Evolutionary conservation across 2,329 filamentous ascomycete species (phyloP).

Genomic region (Cladosporium sp.): DNA sequence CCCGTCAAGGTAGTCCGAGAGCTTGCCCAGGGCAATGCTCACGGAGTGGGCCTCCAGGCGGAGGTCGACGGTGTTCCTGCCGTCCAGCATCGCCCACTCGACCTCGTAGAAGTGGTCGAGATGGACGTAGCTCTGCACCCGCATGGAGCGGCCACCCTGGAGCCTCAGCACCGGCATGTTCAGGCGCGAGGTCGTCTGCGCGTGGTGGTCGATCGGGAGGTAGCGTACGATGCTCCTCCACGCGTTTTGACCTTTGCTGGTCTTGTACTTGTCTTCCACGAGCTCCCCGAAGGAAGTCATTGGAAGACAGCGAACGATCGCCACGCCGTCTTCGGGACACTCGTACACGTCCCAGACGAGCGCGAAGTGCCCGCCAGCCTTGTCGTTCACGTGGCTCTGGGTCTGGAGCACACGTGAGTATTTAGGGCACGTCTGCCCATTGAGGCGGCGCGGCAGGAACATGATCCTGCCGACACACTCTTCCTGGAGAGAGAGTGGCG

Average conservation of each 20-base stretch:
- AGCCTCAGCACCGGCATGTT: slow-evolving; percentile 3
- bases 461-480: no score
- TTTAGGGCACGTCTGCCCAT: no score
- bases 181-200: not conserved
- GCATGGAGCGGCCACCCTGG: not conserved
- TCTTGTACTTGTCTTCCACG: slow-evolving; percentile 8
- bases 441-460: no score
- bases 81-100: slow-evolving; percentile 1
- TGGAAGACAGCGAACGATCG: slow-evolving; percentile 5
- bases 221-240: not conserved
- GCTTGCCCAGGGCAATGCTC: no score
- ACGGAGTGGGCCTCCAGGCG: no score
- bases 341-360: not conserved
- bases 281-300: slow-evolving; percentile 3
- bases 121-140: slow-evolving; percentile 13
- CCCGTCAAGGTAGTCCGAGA: no score
- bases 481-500: no score
- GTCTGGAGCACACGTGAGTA: not conserved
- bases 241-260: not conserved
- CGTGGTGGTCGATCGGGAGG: slow-evolving; percentile 1
- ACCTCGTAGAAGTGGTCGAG: slow-evolving; percentile 16
- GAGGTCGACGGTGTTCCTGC: not conserved
- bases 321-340: not conserved
- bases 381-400: not conserved
- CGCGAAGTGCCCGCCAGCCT: not conserved